Percentiles rank a stretch among this genome's conserved stretches.
These are phyloP conservation scores for Drosera spatulata DNA, from an alignment of 179 eudicot species.

Conservation along the genomic window DNA sequence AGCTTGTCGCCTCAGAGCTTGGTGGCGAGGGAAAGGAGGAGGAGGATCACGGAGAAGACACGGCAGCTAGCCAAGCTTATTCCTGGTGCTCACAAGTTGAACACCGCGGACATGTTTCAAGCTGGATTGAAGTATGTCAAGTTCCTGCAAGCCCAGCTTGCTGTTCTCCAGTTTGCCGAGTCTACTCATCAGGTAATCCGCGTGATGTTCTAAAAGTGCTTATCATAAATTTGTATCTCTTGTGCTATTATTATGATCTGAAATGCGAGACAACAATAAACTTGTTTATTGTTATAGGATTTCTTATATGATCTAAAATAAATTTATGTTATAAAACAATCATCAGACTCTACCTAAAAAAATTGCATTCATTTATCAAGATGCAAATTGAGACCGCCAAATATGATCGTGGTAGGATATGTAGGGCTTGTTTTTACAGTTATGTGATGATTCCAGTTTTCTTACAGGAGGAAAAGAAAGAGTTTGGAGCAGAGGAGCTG, in stretches of 20 bases:
- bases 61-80: conserved; percentile 5
- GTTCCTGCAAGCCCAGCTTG: conserved; percentile 7
- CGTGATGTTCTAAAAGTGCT: background rate
- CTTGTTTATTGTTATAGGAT: too few relatives aligned
- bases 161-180: background rate
- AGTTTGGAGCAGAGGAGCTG: background rate
- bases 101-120: conserved; percentile 9
- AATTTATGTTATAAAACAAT: too few relatives aligned
- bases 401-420: background rate
- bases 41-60: conserved; percentile 5
- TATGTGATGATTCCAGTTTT: background rate
- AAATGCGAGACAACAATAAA: too few relatives aligned
- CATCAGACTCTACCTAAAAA: too few relatives aligned
- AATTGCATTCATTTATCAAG: too few relatives aligned
- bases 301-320: too few relatives aligned
- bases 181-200: background rate
- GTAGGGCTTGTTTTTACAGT: background rate
- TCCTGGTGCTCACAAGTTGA: conserved; percentile 2
- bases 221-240: background rate
- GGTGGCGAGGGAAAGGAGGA: conserved; percentile 6
- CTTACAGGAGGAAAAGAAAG: background rate
- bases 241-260: background rate
- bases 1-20: conserved; percentile 3
- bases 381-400: too few relatives aligned
- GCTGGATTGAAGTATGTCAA: conserved; percentile 6